These are phyloP conservation scores for Debaryomyces sp. DNA, from an alignment of 1,139 yeast species.

Conservation along the genomic window DNA sequence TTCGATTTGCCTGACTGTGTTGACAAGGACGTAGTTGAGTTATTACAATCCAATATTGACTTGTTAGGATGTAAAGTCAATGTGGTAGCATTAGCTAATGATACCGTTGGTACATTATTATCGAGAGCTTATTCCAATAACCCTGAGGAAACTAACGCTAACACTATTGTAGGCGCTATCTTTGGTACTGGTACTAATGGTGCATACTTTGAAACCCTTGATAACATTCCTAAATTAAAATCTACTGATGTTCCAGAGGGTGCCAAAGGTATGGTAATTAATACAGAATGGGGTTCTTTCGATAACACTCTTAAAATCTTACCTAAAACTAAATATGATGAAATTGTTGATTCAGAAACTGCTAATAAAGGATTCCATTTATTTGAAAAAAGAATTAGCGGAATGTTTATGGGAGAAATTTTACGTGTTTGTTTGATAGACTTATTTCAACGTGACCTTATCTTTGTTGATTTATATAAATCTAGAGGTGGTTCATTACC, in stretches of 20 bases:
- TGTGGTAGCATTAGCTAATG: constrained; percentile 89
- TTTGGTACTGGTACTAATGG: constrained; percentile 98
- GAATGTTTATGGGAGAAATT: constrained; percentile 92
- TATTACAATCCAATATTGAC: constrained; percentile 72
- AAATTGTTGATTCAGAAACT: constrained; percentile 67
- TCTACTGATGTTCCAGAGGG: constrained; percentile 44
- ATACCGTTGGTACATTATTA: constrained; percentile 90
- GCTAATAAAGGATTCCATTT: constrained; percentile 84
- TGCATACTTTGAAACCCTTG: constrained; percentile 79
- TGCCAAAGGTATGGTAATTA: constrained; percentile 78
- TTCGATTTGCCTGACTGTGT: constrained; percentile 83
- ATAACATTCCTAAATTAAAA: constrained; percentile 68
- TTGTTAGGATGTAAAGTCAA: constrained; percentile 60
- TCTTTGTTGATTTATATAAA: constrained; percentile 57
- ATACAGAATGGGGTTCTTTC: constrained; percentile 98
- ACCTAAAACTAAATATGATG: constrained; percentile 78
- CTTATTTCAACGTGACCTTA: constrained; percentile 55
- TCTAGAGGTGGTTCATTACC: constrained; percentile 58
- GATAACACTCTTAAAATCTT: constrained; percentile 74
- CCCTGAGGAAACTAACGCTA: constrained; percentile 57
- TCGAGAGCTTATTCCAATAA: constrained; percentile 82
- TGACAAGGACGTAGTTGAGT: constrained; percentile 75
- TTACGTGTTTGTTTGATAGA: constrained; percentile 74
- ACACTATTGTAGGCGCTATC: constrained; percentile 82
- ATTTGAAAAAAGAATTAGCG: constrained; percentile 91